A percentile compares a stretch with the other conserved stretches of the same genome.
Evolutionary conservation across 139 green algal species (phyloP).

Genomic region (Chlorokybus atmophyticus): DNA sequence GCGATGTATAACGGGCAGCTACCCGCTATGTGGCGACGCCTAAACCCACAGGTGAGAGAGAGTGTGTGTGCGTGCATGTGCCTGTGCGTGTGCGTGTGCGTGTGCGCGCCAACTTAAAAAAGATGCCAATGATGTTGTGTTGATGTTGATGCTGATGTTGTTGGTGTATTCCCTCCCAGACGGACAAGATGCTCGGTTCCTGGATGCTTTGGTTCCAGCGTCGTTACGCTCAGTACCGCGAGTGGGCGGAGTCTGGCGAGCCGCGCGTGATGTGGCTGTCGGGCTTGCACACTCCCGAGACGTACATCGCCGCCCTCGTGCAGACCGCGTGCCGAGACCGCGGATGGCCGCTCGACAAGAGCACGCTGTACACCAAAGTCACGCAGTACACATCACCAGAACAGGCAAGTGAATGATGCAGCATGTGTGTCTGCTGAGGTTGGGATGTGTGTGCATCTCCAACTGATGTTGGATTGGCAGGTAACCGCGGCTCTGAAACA

Average conservation of each 20-base stretch:
- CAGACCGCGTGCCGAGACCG: constrained; percentile 65
- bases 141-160: no score
- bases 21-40: constrained; percentile 51
- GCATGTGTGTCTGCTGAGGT: no score
- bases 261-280: constrained; percentile 69
- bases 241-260: constrained; percentile 61
- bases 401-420: constrained; percentile 24
- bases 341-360: constrained; percentile 68
- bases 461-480: no score
- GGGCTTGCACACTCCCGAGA: constrained; percentile 71
- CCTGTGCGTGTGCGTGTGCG: no score
- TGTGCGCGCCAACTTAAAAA: no score
- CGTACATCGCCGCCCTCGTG: constrained; percentile 70
- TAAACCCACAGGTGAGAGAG: no score
- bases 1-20: constrained; percentile 64
- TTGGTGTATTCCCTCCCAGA: no score
- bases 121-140: no score
- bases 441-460: no score
- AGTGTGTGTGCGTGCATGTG: no score
- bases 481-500: constrained; percentile 36
- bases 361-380: constrained; percentile 67
- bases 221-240: constrained; percentile 50
- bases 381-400: constrained; percentile 34
- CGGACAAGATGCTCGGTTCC: constrained; percentile 56
- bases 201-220: constrained; percentile 73